A percentile compares a stretch with the other conserved stretches of the same genome.
phyloP scores from a whole-genome alignment of 768 basidiomycete species.

The Hirschioporus abietinus region DNA sequence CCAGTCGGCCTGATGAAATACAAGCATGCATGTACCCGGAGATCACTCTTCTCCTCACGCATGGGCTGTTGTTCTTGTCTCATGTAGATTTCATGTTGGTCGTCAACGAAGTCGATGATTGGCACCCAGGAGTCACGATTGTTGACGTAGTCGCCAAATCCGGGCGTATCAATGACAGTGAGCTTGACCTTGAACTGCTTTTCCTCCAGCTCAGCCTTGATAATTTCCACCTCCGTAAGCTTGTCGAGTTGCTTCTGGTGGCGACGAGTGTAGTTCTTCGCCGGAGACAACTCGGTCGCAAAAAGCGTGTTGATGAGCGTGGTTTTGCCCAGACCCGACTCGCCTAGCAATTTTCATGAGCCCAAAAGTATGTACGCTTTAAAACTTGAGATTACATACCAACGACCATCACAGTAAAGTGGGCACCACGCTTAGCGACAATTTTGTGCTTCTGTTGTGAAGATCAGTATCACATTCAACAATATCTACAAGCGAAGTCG shows the following conservation, averaged over 20 bases:
- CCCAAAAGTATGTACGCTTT: neutral
- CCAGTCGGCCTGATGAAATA: conserved; percentile 97
- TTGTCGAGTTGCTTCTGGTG: conserved; percentile 98
- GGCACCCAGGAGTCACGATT: conserved; percentile 98
- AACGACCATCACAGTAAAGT: conserved; percentile 99
- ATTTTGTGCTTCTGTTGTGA: conserved; percentile 89
- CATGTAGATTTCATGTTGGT: conserved; percentile 95
- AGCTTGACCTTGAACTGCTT: conserved; percentile 99
- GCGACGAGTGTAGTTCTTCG: conserved; percentile 85
- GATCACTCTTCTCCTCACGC: conserved; percentile 87
- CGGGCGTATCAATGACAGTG: conserved; percentile 97
- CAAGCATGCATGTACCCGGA: conserved; percentile 93
- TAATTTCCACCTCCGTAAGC: conserved; percentile 96
- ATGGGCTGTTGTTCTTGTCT: conserved; percentile 99
- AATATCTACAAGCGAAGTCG: conserved; percentile 1
- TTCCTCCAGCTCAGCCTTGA: conserved; percentile 99
- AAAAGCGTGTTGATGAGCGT: conserved; percentile 99
- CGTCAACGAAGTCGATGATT: conserved; percentile 97
- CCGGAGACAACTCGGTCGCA: conserved; percentile 88
- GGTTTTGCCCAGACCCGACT: conserved; percentile 96
- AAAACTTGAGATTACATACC: conserved; percentile 46
- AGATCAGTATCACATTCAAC: conserved; percentile 5
- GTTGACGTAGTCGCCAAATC: conserved; percentile 99
- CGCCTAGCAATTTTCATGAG: conserved; percentile 47
- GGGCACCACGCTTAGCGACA: conserved; percentile 93